Base-by-base conservation (phyloP, 257 asterid species). In the Coffea eugenioides region DNA sequence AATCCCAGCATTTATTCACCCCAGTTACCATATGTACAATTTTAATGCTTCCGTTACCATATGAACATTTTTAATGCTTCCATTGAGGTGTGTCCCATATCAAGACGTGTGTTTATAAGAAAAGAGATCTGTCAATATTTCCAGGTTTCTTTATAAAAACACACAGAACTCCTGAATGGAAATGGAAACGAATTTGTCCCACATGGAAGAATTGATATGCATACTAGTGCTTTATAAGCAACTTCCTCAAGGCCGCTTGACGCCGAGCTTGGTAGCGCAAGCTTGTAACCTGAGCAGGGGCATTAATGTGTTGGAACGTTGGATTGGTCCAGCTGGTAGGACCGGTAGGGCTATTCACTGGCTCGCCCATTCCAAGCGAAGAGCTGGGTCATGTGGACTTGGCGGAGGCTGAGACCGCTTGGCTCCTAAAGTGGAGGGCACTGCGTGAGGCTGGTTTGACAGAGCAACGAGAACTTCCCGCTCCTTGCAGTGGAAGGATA, bases 211-310 rank as follows among this genome's bases (percentile, higher is more conserved):
- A 39, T 0, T 39, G 43, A 39, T 39, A 39, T 39, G 66, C 7
- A 9, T 62, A 23, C 2, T 1, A 4, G n/a, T 23, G 4, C 14
- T n/a, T n/a, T 8, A 62, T n/a, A 62, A n/a, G 4, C 3, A 1
- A 1, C 25, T 3, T 5, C 6, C 16, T 1, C 0, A n/a, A 0
- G 0, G 0, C 8, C 1, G 1, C 10, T 1, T 0, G 2, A 0
- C 14, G 68, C 77, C 51, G 77, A 54, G 77, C 36, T 34, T 51
- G 0, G 67, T 34, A 3, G 0, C 68, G 36, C 20, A 48, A 16
- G 77, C 66, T 73, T 73, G 67, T 73, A 8, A 73, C 77, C 66
- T 66, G 34, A 52, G 77, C 3, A 25, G 46, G 65, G 65, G 57
- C 1, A 0, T 2, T 43, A 23, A 11, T 5, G 75, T 71, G 57